Percentiles rank a stretch among this genome's conserved stretches.
These are phyloP conservation scores for Dictyostelium capitatum DNA, from an alignment of 78 protist species.

Conservation along the genomic window DNA sequence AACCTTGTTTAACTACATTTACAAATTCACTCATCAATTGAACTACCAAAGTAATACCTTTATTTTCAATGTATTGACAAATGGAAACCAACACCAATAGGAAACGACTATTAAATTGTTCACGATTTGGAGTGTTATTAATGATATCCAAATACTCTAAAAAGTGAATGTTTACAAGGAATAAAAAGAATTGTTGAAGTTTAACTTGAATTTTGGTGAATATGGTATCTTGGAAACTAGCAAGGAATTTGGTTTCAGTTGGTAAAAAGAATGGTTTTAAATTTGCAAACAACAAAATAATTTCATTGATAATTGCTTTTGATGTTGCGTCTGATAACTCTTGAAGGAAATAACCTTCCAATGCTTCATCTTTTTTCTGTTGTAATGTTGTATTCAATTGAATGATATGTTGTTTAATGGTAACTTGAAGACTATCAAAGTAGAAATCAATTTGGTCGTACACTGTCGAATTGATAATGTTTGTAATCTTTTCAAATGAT, in stretches of 20 bases:
- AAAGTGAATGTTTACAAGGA: constrained; percentile 53
- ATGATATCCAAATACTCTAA: constrained; percentile 73
- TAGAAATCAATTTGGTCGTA: constrained; percentile 57
- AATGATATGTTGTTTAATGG: constrained; percentile 46
- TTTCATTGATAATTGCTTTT: constrained; percentile 33
- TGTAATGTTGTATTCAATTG: constrained; percentile 24
- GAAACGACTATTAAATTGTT: constrained; percentile 63
- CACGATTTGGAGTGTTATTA: constrained; percentile 33
- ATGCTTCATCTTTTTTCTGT: background rate
- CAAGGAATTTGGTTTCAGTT: constrained; percentile 54
- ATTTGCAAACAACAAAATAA: constrained; percentile 39
- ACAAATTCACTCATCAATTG: constrained; percentile 66
- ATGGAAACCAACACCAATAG: constrained; percentile 34
- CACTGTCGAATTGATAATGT: constrained; percentile 61
- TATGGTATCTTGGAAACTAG: constrained; percentile 50
- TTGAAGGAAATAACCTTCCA: constrained; percentile 14
- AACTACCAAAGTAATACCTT: constrained; percentile 60
- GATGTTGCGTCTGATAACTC: constrained; percentile 57
- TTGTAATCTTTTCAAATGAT: constrained; percentile 25
- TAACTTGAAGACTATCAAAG: constrained; percentile 61
- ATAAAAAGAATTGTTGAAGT: constrained; percentile 68
- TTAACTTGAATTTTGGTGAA: constrained; percentile 74
- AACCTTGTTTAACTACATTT: constrained; percentile 25
- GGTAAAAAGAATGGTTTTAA: constrained; percentile 75
- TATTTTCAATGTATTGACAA: constrained; percentile 44